phyloP scores from a whole-genome alignment of 768 basidiomycete species.

The Daedalea quercina region DNA sequence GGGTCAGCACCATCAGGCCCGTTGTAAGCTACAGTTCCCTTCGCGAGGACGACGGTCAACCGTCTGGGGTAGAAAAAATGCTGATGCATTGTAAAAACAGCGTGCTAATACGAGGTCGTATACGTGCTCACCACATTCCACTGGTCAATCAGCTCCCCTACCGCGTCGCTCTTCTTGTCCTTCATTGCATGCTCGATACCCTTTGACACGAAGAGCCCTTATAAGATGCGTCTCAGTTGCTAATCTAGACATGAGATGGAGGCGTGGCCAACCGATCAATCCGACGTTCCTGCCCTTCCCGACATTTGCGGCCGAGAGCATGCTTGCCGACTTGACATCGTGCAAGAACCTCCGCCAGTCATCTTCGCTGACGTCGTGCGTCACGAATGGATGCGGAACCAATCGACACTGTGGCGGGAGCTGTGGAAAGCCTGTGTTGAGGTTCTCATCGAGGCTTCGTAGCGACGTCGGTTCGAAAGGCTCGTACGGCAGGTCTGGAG shows the following conservation, averaged over 20 bases:
- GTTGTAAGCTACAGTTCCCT: constrained; percentile 8
- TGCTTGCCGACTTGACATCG: constrained; percentile 9
- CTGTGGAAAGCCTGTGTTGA: constrained; percentile 38
- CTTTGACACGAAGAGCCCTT: constrained; percentile 3
- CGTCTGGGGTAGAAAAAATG: constrained; percentile 13
- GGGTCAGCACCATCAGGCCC: not conserved
- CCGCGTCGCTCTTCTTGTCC: constrained; percentile 19
- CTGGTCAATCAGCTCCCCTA: constrained; percentile 33
- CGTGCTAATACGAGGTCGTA: not conserved
- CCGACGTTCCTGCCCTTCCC: no score
- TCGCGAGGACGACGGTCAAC: constrained; percentile 10
- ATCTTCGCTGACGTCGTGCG: constrained; percentile 40
- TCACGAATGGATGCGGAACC: constrained; percentile 41
- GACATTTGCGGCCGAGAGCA: constrained; percentile 2
- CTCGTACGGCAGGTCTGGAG: constrained; percentile 9
- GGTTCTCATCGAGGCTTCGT: constrained; percentile 22
- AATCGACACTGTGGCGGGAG: constrained; percentile 32
- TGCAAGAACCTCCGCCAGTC: constrained; percentile 40
- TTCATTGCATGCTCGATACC: constrained; percentile 5
- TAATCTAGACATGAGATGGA: no score
- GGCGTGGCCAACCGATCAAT: no score
- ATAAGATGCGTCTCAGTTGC: not conserved
- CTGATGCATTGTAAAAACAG: not conserved
- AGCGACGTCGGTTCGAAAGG: constrained; percentile 29
- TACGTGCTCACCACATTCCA: constrained; percentile 41